A percentile compares a stretch with the other conserved stretches of the same genome.
Evolutionary conservation across 2,329 filamentous ascomycete species (phyloP).

Genomic region (Fusarium sp.): DNA sequence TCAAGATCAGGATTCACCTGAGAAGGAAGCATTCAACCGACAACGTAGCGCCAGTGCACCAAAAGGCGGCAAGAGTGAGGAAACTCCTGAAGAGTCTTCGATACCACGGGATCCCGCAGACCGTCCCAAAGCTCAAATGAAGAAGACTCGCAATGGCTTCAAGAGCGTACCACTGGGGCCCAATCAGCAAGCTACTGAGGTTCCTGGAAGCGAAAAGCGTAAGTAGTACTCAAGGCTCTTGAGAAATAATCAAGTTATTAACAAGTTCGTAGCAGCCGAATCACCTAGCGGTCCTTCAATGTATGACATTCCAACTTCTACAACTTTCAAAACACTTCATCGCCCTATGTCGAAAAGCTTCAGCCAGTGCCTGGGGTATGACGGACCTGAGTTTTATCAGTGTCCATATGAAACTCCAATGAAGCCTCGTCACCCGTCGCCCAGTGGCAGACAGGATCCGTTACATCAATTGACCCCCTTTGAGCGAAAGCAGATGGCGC

Average conservation of each 20-base stretch:
- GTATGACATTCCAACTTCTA: slow-evolving; percentile 56
- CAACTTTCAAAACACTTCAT: slow-evolving; percentile 40
- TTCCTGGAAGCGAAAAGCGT: slow-evolving; percentile 28
- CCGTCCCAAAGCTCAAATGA: slow-evolving; percentile 43
- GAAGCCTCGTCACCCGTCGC: slow-evolving; percentile 33
- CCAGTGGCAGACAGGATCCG: slow-evolving; percentile 50
- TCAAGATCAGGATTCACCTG: slow-evolving; percentile 41
- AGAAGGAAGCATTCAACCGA: slow-evolving; percentile 40
- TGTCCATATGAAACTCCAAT: slow-evolving; percentile 15
- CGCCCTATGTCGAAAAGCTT: slow-evolving; percentile 21
- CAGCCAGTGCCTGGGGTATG: slow-evolving; percentile 22
- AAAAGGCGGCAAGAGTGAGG: slow-evolving; percentile 35
- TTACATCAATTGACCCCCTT: slow-evolving; percentile 51
- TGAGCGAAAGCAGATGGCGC: slow-evolving; percentile 55
- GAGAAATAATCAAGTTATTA: background rate
- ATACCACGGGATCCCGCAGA: slow-evolving; percentile 31
- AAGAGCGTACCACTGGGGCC: slow-evolving; percentile 23
- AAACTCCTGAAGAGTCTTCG: slow-evolving; percentile 12
- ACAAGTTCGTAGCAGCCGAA: slow-evolving; percentile 26
- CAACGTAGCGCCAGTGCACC: slow-evolving; percentile 52
- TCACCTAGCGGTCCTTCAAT: slow-evolving; percentile 55
- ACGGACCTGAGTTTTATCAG: slow-evolving; percentile 21
- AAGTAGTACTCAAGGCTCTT: background rate
- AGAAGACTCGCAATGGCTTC: slow-evolving; percentile 41
- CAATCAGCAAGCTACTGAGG: slow-evolving; percentile 24